A percentile compares a stretch with the other conserved stretches of the same genome.
phyloP scores from a whole-genome alignment of 805 yeast species.

The Candida stauntonica region DNA sequence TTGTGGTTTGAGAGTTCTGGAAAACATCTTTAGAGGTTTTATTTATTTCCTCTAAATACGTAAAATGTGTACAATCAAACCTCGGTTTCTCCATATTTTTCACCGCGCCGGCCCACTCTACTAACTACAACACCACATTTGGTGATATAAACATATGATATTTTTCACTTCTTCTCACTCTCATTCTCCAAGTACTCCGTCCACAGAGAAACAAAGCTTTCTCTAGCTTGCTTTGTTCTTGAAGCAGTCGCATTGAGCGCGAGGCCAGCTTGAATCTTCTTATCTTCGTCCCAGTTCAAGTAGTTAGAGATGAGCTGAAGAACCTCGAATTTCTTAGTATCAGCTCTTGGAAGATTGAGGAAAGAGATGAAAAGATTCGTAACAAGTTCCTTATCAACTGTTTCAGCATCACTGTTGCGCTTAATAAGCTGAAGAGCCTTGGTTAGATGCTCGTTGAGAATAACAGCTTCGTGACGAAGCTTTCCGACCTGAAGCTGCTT shows the following conservation, averaged over 20 bases:
- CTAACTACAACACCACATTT: background rate
- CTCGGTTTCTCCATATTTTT: no score
- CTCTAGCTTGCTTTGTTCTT: constrained; percentile 22
- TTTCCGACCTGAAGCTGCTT: constrained; percentile 84
- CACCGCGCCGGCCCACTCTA: background rate
- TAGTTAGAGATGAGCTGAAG: constrained; percentile 77
- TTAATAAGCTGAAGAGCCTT: constrained; percentile 84
- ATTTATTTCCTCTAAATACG: background rate
- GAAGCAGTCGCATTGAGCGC: constrained; percentile 31
- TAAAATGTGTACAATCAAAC: no score
- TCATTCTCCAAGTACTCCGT: constrained; percentile 76
- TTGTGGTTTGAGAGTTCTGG: constrained; percentile 6
- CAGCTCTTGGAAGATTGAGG: constrained; percentile 85
- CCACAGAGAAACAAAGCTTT: constrained; percentile 71
- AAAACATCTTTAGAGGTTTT: constrained; percentile 6
- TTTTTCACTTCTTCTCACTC: constrained; percentile 29
- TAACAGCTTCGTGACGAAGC: constrained; percentile 89
- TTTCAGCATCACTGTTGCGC: constrained; percentile 66
- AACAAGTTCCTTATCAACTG: constrained; percentile 83
- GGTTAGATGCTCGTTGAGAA: constrained; percentile 90
- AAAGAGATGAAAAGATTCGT: constrained; percentile 84
- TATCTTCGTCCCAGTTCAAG: constrained; percentile 83
- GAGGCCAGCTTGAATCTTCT: constrained; percentile 73
- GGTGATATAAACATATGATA: background rate
- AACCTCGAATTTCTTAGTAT: constrained; percentile 91